Evolutionary conservation across 208 protist species (phyloP), one percentile per base, ranked within the genome.

Genomic region (Acanthamoeba triangularis): DNA sequence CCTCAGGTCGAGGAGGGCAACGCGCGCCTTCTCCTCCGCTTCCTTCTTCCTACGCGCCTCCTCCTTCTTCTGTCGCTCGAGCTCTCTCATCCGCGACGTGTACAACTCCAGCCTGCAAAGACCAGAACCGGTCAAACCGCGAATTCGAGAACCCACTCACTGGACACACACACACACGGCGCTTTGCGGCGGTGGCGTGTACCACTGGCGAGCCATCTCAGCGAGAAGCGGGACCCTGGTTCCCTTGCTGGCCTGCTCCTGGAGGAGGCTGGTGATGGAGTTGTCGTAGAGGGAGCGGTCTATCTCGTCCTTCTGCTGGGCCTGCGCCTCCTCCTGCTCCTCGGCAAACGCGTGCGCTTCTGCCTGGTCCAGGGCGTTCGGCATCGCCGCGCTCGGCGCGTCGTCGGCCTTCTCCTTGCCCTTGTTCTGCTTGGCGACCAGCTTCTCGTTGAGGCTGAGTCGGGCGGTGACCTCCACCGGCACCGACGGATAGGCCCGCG

Each of bases 161-260:
- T 3, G 10, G 16, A 0, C 1, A 7, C 10, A 1, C 10, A 16
- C 52, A 16, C 2, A 1, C 10, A 52, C 11, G 11, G 11, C 11
- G 49, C 49, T 52, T 52, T 52, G 49, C 49, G 49, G 49, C 49
- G 52, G 1, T 2, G 1, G 52, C 10, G 52, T 16, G 52, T 56
- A 82, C 74, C 74, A 82, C 74, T 82, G 74, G 23, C 8, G 23
- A 6, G 74, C 74, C 14, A 82, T 47, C 23, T 82, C 74, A 10
- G 41, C 37, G 16, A 82, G 37, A 35, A 28, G 37, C 5, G 11
- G 44, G 6, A 82, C 44, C 20, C 20, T 28, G 25, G 33, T 18
- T 20, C 74, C 74, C 41, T 82, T 82, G 74, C 6, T 52, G 44
- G 74, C 74, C 74, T 82, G 33, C 25, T 82, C 74, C 41, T 82